Evolutionary conservation across 1,284 basidiomycete genomes (phyloP).

Genomic region (Anthracocystis setariae): DNA sequence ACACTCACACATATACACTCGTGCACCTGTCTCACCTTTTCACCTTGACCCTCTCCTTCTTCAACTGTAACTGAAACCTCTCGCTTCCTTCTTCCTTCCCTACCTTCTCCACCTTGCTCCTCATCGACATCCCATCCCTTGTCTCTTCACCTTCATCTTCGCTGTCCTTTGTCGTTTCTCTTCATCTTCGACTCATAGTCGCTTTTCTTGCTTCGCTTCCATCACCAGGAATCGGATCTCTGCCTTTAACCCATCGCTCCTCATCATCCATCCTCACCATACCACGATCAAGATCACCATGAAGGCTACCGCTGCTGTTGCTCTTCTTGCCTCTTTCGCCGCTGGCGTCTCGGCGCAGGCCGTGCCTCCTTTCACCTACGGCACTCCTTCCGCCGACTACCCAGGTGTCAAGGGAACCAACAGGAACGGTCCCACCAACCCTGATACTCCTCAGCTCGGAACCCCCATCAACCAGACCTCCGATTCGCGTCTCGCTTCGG

Average conservation of each 20-base stretch:
- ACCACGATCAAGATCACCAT: constrained; percentile 10
- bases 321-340: constrained; percentile 32
- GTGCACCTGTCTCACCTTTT: constrained; percentile 3
- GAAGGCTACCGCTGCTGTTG: constrained; percentile 41
- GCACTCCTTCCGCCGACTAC: constrained; percentile 52
- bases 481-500: constrained; percentile 58
- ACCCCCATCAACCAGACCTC: constrained; percentile 66
- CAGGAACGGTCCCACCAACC: constrained; percentile 63
- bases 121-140: constrained; percentile 5
- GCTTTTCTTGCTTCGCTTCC: background rate
- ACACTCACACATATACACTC: background rate
- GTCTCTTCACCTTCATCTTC: constrained; percentile 6
- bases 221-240: constrained; percentile 9
- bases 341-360: constrained; percentile 44
- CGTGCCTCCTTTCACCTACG: constrained; percentile 55
- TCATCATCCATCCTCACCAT: constrained; percentile 11
- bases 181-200: constrained; percentile 7
- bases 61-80: too few relatives aligned
- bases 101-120: constrained; percentile 6
- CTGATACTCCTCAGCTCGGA: constrained; percentile 48
- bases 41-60: constrained; percentile 2
- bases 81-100: constrained; percentile 2
- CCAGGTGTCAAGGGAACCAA: constrained; percentile 55
- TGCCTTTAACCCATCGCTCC: background rate
- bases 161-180: background rate